Evolutionary conservation across 129 eudicot species (phyloP), one percentile per base, ranked within the genome.

Genomic region (Arctium minus): DNA sequence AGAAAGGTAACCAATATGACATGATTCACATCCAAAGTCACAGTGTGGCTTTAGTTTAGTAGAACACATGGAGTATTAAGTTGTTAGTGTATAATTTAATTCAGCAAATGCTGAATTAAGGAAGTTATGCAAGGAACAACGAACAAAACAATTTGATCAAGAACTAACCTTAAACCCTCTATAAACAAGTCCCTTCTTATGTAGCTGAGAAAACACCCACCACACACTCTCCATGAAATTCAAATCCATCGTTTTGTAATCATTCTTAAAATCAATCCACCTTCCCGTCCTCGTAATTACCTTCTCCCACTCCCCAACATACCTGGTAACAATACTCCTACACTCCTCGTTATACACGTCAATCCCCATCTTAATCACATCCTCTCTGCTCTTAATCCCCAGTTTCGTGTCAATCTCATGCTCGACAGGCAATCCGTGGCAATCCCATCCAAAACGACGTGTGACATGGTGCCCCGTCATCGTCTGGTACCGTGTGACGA

Each of bases 381-480:
- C 97, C 13, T 87, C 89, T 36, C 89, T 75, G 12, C 79, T 88
- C 89, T 89, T 94, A 74, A 94, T 92, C 82, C 92, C 95, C 0
- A 94, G 56, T 46, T 86, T 90, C 32, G 29, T 31, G 60, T 94
- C 98, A 67, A 94, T 94, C 84, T 94, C 98, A 4, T 89, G 91
- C 86, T 94, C 98, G 1, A 94, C 98, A 0, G 98, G 98, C 30
- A 94, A 42, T 0, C 98, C 98, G 33, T 94, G 98, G 72, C 98
- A 94, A 62, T 94, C 98, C 98, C 98, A 94, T 12, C 98, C 98
- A 82, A 94, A 94, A 4, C 97, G 83, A 1, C 98, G 90, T 0
- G 97, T 94, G 30, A 94, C 98, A 60, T 94, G 98, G 80, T 94
- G 98, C 0, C 97, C 98, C 0, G 93, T 92, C 96, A 89, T 92